Conservation (phyloP, 1,139 yeast genomes). For the Candida glucosophila region DNA sequence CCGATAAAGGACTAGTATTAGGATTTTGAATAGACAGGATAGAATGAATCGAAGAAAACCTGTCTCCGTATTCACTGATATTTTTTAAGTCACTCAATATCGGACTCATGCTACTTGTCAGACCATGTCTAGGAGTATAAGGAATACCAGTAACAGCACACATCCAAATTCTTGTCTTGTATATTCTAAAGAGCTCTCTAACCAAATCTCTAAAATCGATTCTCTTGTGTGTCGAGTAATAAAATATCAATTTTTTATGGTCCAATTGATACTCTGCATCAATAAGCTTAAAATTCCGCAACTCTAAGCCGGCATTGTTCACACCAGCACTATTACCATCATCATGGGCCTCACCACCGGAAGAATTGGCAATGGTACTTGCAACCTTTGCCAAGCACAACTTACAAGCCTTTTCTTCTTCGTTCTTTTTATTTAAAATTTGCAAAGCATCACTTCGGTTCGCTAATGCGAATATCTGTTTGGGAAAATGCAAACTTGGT, state of each 20-base stretch:
- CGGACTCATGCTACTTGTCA: no score
- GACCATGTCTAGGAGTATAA: constrained; percentile 8
- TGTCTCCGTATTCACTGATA: no score
- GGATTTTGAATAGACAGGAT: no score
- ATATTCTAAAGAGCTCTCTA: constrained; percentile 82
- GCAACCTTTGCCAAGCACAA: constrained; percentile 53
- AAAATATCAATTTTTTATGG: constrained; percentile 85
- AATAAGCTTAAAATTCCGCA: constrained; percentile 24
- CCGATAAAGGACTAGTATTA: no score
- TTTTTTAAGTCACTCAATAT: no score
- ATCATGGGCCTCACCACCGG: constrained; percentile 3
- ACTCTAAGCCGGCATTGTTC: no score
- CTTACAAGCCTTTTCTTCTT: constrained; percentile 66
- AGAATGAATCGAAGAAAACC: no score
- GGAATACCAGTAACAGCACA: constrained; percentile 61
- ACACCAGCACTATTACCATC: no score
- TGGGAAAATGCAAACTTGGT: constrained; percentile 53
- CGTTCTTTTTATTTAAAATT: constrained; percentile 50
- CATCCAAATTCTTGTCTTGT: constrained; percentile 96
- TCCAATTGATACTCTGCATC: constrained; percentile 96
- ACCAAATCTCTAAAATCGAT: constrained; percentile 92
- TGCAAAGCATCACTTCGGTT: constrained; percentile 53
- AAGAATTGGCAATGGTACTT: constrained; percentile 15
- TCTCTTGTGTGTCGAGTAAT: constrained; percentile 65
- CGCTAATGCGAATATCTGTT: constrained; percentile 68